Evolutionary conservation across 805 yeast species (phyloP).

Genomic region (Isabelozyma rhagii): DNA sequence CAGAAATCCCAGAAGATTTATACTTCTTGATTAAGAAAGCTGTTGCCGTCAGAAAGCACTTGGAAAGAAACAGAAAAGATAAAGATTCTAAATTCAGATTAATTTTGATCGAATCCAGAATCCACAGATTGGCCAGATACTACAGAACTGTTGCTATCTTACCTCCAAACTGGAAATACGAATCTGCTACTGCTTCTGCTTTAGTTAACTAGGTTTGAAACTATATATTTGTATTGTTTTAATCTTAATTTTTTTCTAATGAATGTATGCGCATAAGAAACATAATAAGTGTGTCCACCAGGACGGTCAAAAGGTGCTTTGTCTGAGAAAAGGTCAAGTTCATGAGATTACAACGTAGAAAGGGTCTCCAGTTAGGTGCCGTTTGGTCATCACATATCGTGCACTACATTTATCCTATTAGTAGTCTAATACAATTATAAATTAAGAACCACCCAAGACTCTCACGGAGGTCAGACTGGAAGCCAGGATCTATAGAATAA

Average conservation of each 20-base stretch:
- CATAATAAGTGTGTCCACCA: not conserved
- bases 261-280: not conserved
- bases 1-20: conserved; percentile 99
- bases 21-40: conserved; percentile 99
- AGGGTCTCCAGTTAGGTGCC: no score
- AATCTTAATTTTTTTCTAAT: not conserved
- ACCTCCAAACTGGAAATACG: conserved; percentile 99
- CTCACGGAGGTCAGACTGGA: not conserved
- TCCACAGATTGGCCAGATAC: conserved; percentile 99
- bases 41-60: conserved; percentile 99
- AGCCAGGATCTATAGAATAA: not conserved
- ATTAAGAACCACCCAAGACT: no score
- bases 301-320: no score
- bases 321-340: not conserved
- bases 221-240: conserved; percentile 9
- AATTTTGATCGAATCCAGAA: conserved; percentile 99
- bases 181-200: conserved; percentile 99
- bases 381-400: no score
- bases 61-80: conserved; percentile 99
- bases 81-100: conserved; percentile 99
- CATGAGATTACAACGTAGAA: no score
- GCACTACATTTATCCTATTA: no score
- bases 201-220: conserved; percentile 79
- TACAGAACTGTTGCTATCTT: conserved; percentile 99
- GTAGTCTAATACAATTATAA: no score